Evolutionary conservation across 441 rosid genomes (phyloP).

Genomic region (Adansonia grandidieri): DNA sequence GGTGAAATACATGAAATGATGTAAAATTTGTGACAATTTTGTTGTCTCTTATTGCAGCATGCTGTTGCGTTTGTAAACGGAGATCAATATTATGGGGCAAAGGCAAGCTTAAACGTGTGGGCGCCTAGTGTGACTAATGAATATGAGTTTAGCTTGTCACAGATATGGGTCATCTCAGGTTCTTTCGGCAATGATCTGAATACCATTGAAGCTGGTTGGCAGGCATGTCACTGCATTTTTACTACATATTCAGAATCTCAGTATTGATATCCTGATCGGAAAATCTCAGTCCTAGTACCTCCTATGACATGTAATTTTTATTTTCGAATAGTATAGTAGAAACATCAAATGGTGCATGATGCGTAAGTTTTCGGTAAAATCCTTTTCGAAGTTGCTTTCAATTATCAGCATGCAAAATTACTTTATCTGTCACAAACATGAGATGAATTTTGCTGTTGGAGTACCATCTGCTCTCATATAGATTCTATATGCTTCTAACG

Average conservation of each 20-base stretch:
- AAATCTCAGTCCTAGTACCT: background rate
- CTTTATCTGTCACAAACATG: background rate
- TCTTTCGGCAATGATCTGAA: slow-evolving; percentile 70
- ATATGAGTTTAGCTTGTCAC: slow-evolving; percentile 71
- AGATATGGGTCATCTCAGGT: slow-evolving; percentile 74
- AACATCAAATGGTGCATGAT: background rate
- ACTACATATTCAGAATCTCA: background rate
- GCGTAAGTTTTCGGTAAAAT: background rate
- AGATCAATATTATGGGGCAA: slow-evolving; percentile 67
- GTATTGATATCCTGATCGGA: background rate
- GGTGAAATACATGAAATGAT: too few relatives aligned
- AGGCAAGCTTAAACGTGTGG: slow-evolving; percentile 71
- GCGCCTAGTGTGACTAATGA: slow-evolving; percentile 59
- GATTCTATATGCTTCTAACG: background rate
- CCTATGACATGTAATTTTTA: background rate
- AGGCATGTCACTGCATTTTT: slow-evolving; percentile 40
- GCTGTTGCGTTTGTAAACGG: slow-evolving; percentile 71
- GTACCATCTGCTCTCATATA: background rate
- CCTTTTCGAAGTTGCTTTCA: slow-evolving; percentile 22
- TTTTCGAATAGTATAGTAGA: background rate
- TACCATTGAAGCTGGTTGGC: slow-evolving; percentile 85
- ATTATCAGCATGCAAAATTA: background rate
- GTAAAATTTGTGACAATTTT: too few relatives aligned
- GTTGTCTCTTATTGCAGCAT: slow-evolving; percentile 44
- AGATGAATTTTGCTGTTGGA: background rate